Conservation (phyloP, 768 basidiomycete species). For the Chalciporus pseudorubinellus region DNA sequence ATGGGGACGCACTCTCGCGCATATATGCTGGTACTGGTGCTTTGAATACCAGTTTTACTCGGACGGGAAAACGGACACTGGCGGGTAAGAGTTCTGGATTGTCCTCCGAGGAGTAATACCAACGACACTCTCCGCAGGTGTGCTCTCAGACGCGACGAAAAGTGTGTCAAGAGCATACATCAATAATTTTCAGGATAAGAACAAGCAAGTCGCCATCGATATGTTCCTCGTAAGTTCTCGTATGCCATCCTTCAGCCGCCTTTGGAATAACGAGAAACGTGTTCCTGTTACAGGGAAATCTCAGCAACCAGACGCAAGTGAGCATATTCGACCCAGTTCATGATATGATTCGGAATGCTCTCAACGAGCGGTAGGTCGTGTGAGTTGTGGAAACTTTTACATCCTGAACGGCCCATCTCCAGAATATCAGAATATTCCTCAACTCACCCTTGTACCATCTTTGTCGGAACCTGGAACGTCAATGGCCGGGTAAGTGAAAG, state of each 20-base stretch:
- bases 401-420: conserved; percentile 4
- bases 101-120: not conserved
- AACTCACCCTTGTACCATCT: conserved; percentile 66
- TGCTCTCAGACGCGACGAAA: conserved; percentile 95
- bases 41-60: conserved; percentile 92
- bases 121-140: conserved; percentile 45
- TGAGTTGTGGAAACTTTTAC: not conserved
- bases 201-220: conserved; percentile 92
- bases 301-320: conserved; percentile 83
- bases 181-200: conserved; percentile 95
- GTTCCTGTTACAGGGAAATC: conserved; percentile 71
- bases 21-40: conserved; percentile 95
- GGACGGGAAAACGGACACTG: conserved; percentile 91
- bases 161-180: conserved; percentile 95
- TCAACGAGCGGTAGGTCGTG: conserved; percentile 61
- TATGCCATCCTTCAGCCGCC: not conserved
- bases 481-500: conserved; percentile 70
- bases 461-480: conserved; percentile 94
- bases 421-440: conserved; percentile 86
- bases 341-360: conserved; percentile 72
- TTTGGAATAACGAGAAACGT: not conserved
- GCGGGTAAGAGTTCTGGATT: conserved; percentile 51
- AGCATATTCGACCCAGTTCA: conserved; percentile 93
- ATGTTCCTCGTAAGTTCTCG: conserved; percentile 74
- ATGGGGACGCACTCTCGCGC: conserved; percentile 87